Conservation (phyloP, 2,329 filamentous ascomycete species). For the Pseudocercospora cruenta region DNA sequence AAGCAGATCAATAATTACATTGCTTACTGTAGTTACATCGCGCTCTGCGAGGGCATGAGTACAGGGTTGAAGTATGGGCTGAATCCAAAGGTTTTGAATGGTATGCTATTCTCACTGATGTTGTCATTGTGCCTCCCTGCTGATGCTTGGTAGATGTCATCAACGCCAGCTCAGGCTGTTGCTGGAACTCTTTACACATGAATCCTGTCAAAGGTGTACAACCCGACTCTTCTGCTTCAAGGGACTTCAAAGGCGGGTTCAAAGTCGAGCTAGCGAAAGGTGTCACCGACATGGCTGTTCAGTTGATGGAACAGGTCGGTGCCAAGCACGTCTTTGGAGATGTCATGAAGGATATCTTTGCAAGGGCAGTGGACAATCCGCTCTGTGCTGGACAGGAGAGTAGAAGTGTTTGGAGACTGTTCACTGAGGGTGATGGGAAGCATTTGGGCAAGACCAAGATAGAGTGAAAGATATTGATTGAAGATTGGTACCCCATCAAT, state of each 20-base stretch:
- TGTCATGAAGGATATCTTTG: constrained; percentile 17
- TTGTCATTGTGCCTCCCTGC: no score
- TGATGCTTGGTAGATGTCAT: constrained; percentile 50
- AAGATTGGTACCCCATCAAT: neutral
- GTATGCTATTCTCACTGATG: no score
- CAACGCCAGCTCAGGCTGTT: constrained; percentile 48
- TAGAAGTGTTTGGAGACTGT: constrained; percentile 15
- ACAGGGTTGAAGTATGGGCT: constrained; percentile 61
- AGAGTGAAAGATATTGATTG: constrained; percentile 1
- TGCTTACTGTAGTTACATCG: constrained; percentile 60
- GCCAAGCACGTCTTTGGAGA: constrained; percentile 37
- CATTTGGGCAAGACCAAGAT: constrained; percentile 11
- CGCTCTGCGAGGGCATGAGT: constrained; percentile 60
- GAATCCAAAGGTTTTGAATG: constrained; percentile 44
- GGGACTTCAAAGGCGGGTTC: constrained; percentile 45
- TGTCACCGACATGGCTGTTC: constrained; percentile 40
- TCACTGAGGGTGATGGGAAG: constrained; percentile 4
- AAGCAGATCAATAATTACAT: constrained; percentile 61
- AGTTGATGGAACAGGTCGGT: constrained; percentile 41
- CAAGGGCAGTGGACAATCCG: constrained; percentile 11
- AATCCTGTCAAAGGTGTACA: constrained; percentile 42
- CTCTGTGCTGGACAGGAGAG: constrained; percentile 12
- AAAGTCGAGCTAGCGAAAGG: constrained; percentile 41
- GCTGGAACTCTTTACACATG: constrained; percentile 35
- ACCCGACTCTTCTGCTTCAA: constrained; percentile 43